Evolutionary conservation across 2,329 filamentous ascomycete species (phyloP).

Genomic region (Aureobasidium vineae): DNA sequence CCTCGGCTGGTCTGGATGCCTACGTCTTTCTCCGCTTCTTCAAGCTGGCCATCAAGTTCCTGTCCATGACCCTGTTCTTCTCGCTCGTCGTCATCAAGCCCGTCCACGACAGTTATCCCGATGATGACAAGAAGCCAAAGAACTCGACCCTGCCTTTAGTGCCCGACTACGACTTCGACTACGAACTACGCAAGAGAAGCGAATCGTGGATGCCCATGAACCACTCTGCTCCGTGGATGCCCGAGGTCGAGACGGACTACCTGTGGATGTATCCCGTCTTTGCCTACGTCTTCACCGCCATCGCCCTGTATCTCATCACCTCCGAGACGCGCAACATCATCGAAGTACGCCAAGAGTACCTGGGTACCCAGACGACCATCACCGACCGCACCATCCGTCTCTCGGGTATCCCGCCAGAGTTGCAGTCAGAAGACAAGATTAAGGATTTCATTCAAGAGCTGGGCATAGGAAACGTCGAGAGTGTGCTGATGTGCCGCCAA

Average conservation of each 20-base stretch:
- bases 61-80: conserved; percentile 76
- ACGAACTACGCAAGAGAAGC: conserved; percentile 1
- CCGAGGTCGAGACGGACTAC: conserved; percentile 54
- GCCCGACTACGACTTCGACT: conserved; percentile 13
- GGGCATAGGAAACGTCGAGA: conserved; percentile 85
- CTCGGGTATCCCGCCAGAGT: conserved; percentile 76
- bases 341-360: conserved; percentile 79
- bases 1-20: conserved; percentile 88
- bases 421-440: conserved; percentile 79
- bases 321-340: conserved; percentile 83
- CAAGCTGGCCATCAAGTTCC: conserved; percentile 87
- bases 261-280: conserved; percentile 95
- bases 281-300: conserved; percentile 81
- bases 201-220: conserved; percentile 10
- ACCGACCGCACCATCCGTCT: conserved; percentile 92
- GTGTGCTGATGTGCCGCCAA: conserved; percentile 78
- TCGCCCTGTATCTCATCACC: conserved; percentile 81
- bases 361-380: conserved; percentile 91
- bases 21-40: conserved; percentile 96
- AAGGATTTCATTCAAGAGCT: conserved; percentile 84
- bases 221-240: conserved; percentile 22
- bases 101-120: conserved; percentile 69
- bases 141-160: conserved; percentile 28
- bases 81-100: conserved; percentile 78
- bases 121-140: conserved; percentile 39